Percentiles rank a stretch among this genome's conserved stretches.
These are phyloP conservation scores for Gomphus bonarii DNA, from an alignment of 1,284 basidiomycete species.

Conservation along the genomic window DNA sequence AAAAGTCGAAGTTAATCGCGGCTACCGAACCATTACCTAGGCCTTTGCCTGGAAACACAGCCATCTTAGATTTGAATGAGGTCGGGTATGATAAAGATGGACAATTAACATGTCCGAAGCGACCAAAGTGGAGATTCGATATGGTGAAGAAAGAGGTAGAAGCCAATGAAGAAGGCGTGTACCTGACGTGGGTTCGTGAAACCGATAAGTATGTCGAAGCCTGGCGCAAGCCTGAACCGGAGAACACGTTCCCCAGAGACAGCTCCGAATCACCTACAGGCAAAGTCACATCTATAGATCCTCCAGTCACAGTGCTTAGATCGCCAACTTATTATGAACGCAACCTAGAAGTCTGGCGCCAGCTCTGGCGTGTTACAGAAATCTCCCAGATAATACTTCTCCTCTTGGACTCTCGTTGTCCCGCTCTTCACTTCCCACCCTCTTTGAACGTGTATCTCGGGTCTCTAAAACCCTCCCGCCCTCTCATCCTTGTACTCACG, in stretches of 20 bases:
- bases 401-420: constrained; percentile 81
- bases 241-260: background rate
- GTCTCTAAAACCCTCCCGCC: constrained; percentile 31
- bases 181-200: constrained; percentile 62
- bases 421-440: constrained; percentile 45
- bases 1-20: constrained; percentile 49
- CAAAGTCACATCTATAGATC: constrained; percentile 15
- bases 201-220: constrained; percentile 45
- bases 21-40: constrained; percentile 43
- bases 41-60: constrained; percentile 41
- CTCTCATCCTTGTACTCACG: constrained; percentile 72
- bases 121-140: constrained; percentile 78
- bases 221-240: constrained; percentile 35
- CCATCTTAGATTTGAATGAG: constrained; percentile 30
- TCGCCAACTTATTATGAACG: constrained; percentile 78
- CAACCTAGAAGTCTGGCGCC: constrained; percentile 88
- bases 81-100: constrained; percentile 16
- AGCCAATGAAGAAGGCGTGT: constrained; percentile 70
- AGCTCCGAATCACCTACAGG: background rate
- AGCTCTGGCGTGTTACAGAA: constrained; percentile 84
- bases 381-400: constrained; percentile 79
- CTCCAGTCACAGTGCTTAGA: constrained; percentile 32
- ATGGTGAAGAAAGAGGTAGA: constrained; percentile 84
- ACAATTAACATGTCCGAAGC: constrained; percentile 43
- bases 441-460: constrained; percentile 35